Conservation (phyloP, 306 rosid species). For the Acacia melanoxylon region DNA sequence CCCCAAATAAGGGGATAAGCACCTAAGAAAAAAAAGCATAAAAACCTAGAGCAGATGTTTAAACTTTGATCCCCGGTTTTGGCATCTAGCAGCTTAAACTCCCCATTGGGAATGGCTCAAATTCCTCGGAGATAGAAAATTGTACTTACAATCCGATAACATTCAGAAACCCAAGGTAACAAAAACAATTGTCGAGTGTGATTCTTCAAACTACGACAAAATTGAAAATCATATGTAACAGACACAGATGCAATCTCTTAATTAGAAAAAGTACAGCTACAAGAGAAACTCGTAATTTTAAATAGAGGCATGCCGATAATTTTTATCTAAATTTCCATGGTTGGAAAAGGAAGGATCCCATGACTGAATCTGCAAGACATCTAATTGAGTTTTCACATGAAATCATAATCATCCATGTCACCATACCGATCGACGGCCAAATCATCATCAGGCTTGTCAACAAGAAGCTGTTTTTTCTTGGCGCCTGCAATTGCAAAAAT, state of each 20-base stretch:
- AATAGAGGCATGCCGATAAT: slow-evolving; percentile 43
- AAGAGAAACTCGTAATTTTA: slow-evolving; percentile 32
- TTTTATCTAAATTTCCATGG: slow-evolving; percentile 42
- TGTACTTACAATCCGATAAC: slow-evolving; percentile 32
- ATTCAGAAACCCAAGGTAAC: neutral
- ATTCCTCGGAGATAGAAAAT: neutral
- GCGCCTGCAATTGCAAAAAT: slow-evolving; percentile 65
- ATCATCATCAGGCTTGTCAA: slow-evolving; percentile 88
- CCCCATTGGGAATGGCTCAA: neutral
- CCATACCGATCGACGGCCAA: slow-evolving; percentile 52
- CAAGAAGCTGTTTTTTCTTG: slow-evolving; percentile 89
- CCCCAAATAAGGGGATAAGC: no score
- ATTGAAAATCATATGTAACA: slow-evolving; percentile 34
- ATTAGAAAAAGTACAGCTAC: slow-evolving; percentile 35
- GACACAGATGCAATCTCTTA: slow-evolving; percentile 36
- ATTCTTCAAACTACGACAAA: slow-evolving; percentile 41
- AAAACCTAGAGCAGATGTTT: neutral
- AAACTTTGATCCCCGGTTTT: neutral
- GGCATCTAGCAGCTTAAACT: neutral
- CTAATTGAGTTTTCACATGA: slow-evolving; percentile 64
- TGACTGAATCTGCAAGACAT: slow-evolving; percentile 33
- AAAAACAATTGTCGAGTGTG: slow-evolving; percentile 24
- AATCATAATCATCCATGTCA: slow-evolving; percentile 79
- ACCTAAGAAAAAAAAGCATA: no score
- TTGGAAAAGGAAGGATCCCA: slow-evolving; percentile 33